Percentiles rank a stretch among this genome's conserved stretches.
Conservation (phyloP, 2,329 filamentous ascomycete species). For the Ustulina deusta region DNA sequence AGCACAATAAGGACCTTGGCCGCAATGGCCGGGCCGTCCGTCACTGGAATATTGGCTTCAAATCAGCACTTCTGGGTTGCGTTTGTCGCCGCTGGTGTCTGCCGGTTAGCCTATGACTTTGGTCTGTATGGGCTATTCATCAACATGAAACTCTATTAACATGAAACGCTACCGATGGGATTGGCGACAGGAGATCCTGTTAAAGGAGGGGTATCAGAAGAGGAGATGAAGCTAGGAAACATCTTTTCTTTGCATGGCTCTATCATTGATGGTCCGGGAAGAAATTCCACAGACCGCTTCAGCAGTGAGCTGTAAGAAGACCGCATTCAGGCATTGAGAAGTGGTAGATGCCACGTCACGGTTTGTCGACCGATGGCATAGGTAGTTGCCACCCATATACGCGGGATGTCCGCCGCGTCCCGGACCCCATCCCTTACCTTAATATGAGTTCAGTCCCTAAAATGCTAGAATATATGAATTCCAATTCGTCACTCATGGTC, state of each 20-base stretch:
- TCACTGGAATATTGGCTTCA: constrained; percentile 68
- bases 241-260: constrained; percentile 39
- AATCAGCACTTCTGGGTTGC: constrained; percentile 70
- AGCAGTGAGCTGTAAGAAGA: constrained; percentile 54
- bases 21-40: constrained; percentile 64
- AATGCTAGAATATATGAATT: no score
- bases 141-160: constrained; percentile 65
- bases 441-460: neutral
- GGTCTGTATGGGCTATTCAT: constrained; percentile 70
- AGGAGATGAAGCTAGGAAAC: constrained; percentile 45
- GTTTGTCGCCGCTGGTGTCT: constrained; percentile 66
- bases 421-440: neutral
- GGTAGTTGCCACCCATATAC: neutral
- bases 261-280: constrained; percentile 3
- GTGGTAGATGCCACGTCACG: neutral
- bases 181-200: constrained; percentile 10
- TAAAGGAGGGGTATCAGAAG: constrained; percentile 33
- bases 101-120: constrained; percentile 68
- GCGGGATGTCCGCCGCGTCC: neutral
- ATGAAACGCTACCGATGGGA: constrained; percentile 51
- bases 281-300: neutral
- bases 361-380: constrained; percentile 14
- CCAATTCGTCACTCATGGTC: no score
- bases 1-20: constrained; percentile 70
- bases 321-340: constrained; percentile 31